Evolutionary conservation across 1,284 basidiomycete genomes (phyloP).

Genomic region (Puccinia horiana): DNA sequence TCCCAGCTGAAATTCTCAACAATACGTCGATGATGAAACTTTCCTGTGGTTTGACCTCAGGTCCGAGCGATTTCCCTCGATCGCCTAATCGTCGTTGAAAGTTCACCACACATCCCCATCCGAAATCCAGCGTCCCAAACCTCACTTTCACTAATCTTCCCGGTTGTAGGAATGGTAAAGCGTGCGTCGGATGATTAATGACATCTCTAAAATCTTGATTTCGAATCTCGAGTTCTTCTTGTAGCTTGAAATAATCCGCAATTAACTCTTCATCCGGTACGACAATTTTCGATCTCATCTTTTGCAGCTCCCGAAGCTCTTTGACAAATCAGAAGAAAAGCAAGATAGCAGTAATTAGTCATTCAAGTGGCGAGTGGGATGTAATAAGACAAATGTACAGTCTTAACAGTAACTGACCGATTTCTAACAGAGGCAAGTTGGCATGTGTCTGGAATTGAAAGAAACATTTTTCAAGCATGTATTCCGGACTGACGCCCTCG

Average conservation of each 20-base stretch:
- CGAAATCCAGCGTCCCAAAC: slow-evolving; percentile 84
- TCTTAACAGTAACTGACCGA: slow-evolving; percentile 8
- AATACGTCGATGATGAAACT: slow-evolving; percentile 94
- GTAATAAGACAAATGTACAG: not conserved
- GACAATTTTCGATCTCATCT: slow-evolving; percentile 67
- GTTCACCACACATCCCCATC: slow-evolving; percentile 91
- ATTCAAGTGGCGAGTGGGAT: not conserved
- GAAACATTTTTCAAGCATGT: slow-evolving; percentile 96
- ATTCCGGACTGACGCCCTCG: slow-evolving; percentile 97
- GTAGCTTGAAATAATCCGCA: slow-evolving; percentile 84
- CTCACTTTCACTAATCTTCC: slow-evolving; percentile 88
- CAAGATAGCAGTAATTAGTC: not conserved
- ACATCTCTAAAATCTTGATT: slow-evolving; percentile 79
- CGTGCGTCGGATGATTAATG: slow-evolving; percentile 90
- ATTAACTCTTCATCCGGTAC: slow-evolving; percentile 82
- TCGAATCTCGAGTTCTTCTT: slow-evolving; percentile 87
- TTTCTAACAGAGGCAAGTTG: slow-evolving; percentile 81
- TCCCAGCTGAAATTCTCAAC: slow-evolving; percentile 70
- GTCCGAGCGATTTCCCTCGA: slow-evolving; percentile 57
- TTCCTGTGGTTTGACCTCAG: slow-evolving; percentile 78
- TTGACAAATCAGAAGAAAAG: slow-evolving; percentile 54
- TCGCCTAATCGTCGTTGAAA: slow-evolving; percentile 75
- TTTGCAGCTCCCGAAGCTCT: slow-evolving; percentile 66
- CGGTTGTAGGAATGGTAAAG: slow-evolving; percentile 86
- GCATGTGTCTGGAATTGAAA: slow-evolving; percentile 96